Base-by-base conservation (phyloP, 1,139 yeast genomes). In the Candida sp. region DNA sequence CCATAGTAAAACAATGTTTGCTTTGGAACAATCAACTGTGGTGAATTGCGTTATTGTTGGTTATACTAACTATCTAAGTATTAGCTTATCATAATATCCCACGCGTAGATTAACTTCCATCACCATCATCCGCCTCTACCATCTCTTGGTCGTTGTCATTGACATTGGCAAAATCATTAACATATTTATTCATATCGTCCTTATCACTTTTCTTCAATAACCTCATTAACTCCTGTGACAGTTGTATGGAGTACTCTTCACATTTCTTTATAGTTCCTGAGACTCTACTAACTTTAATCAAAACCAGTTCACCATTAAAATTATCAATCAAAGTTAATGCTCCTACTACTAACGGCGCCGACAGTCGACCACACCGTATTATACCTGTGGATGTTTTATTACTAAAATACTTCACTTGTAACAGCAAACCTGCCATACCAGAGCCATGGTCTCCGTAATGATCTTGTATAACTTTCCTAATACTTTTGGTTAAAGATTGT, bases 251-350 rank as follows among this genome's bases (percentile, higher is more conserved):
- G 48, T 71, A 79, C 52, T 82, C 77, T 58, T 90, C 95, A 55
- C 95, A 78, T 58, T 89, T 89, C 58, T 84, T 85, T 38, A 93
- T 90, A 0, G 98, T 90, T 0, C 97, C 98, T 55, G 96, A 84
- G 0, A 88, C 82, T 48, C 87, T 84, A 2, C 78, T 66, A 35
- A 88, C 83, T 43, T 82, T 72, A 6, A 90, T 61, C 4, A 85
- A 75, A 7, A 84, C 81, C 4, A 69, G 67, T 32, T 61, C 59
- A n/a, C 76, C 79, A 25, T 74, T 82, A 2, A 89, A 55, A 23
- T 67, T 64, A 38, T 70, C 73, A n/a, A 89, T 77, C 46, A 86
- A 68, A 0, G 87, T 73, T 49, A 91, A 60, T 0, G 96, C 88
- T 0, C 86, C 90, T 51, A 88, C 70, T 1, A 88, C 79, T 8